phyloP scores from a whole-genome alignment of 1,284 basidiomycete genomes.

The Ustilago shanxiensis region DNA sequence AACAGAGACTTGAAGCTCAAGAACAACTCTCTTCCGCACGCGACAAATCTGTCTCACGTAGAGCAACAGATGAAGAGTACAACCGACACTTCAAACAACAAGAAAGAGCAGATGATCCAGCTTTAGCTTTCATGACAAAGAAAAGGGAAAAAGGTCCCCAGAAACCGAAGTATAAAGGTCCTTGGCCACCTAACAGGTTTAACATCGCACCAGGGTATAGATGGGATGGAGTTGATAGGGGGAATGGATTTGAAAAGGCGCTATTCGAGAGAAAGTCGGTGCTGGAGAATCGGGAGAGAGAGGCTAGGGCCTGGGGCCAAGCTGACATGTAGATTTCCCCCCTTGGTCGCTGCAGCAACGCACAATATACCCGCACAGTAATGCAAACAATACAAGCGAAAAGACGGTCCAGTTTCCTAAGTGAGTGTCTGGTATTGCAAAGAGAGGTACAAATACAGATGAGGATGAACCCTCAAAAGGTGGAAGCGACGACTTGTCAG shows the following conservation, averaged over 20 bases:
- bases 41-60: slow-evolving; percentile 11
- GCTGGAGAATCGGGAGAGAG: slow-evolving; percentile 29
- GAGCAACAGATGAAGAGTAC: slow-evolving; percentile 84
- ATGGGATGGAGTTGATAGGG: slow-evolving; percentile 82
- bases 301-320: slow-evolving; percentile 51
- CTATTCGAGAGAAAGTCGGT: slow-evolving; percentile 59
- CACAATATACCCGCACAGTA: slow-evolving; percentile 9
- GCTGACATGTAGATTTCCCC: slow-evolving; percentile 39
- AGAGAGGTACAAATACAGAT: slow-evolving; percentile 39
- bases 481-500: neutral
- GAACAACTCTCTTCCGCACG: slow-evolving; percentile 16
- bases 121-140: slow-evolving; percentile 89
- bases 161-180: slow-evolving; percentile 86
- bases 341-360: slow-evolving; percentile 4
- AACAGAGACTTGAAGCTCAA: slow-evolving; percentile 75
- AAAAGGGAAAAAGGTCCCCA: slow-evolving; percentile 76
- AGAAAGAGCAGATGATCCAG: slow-evolving; percentile 94
- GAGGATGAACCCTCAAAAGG: slow-evolving; percentile 8
- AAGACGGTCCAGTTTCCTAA: neutral
- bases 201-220: slow-evolving; percentile 93
- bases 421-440: neutral
- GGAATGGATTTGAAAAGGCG: slow-evolving; percentile 95
- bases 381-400: neutral
- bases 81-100: slow-evolving; percentile 84
- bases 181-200: slow-evolving; percentile 91